Evolutionary conservation across 2,329 filamentous ascomycete species (phyloP).

Genomic region (Hypoxylon sp.): DNA sequence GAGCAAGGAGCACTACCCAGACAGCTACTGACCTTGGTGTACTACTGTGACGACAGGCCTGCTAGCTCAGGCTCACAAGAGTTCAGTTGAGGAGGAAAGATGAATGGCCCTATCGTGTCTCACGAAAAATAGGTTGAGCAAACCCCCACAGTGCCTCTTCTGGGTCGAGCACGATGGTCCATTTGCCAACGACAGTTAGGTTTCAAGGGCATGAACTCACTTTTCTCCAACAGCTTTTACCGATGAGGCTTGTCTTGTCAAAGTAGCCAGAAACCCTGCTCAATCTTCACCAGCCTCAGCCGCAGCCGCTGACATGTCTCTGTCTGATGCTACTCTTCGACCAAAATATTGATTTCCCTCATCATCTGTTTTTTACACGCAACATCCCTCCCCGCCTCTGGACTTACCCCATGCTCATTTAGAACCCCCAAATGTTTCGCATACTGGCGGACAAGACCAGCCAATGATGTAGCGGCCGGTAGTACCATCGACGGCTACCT

Average conservation of each 20-base stretch:
- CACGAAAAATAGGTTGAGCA: constrained; percentile 17
- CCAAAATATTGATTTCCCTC: neutral
- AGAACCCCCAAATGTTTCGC: constrained; percentile 40
- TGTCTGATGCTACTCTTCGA: constrained; percentile 12
- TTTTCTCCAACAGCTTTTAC: constrained; percentile 6
- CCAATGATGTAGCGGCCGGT: constrained; percentile 44
- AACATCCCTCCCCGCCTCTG: neutral
- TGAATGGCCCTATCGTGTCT: constrained; percentile 23
- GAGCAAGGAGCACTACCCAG: no score
- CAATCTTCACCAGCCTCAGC: constrained; percentile 16
- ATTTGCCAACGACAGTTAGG: constrained; percentile 8
- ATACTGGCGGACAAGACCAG: constrained; percentile 39
- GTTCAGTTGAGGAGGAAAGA: constrained; percentile 9
- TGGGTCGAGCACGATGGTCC: constrained; percentile 14
- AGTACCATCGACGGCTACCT: constrained; percentile 43
- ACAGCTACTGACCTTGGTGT: constrained; percentile 10
- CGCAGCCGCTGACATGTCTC: constrained; percentile 10
- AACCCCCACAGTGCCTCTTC: constrained; percentile 12
- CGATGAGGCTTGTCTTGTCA: constrained; percentile 8
- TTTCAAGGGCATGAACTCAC: constrained; percentile 1
- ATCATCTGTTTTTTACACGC: no score
- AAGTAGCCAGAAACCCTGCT: neutral
- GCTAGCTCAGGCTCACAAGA: constrained; percentile 18
- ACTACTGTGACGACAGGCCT: constrained; percentile 27
- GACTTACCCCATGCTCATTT: constrained; percentile 31